A percentile compares a stretch with the other conserved stretches of the same genome.
These are phyloP conservation scores for Fusarium bulbicola DNA, from an alignment of 2,329 filamentous ascomycete species.

Conservation along the genomic window DNA sequence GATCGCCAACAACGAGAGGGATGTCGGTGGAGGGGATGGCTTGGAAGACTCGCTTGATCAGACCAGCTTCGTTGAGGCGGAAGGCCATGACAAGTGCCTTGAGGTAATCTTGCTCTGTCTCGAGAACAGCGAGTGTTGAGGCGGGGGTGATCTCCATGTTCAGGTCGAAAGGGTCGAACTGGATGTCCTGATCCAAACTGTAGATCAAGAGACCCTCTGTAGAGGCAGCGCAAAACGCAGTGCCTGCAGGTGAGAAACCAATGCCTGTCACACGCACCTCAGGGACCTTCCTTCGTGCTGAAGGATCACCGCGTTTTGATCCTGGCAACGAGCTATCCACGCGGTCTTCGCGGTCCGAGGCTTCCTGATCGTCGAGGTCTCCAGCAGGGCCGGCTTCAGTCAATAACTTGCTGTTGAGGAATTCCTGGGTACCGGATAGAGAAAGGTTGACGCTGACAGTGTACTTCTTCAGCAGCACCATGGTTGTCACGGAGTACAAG, in stretches of 20 bases:
- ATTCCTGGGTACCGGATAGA: conserved; percentile 94
- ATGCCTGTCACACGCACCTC: conserved; percentile 87
- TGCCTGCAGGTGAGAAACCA: conserved; percentile 87
- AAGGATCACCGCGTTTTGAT: conserved; percentile 85
- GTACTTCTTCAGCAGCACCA: conserved; percentile 92
- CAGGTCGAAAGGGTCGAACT: conserved; percentile 96
- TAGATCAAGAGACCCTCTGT: conserved; percentile 96
- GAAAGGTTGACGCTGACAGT: conserved; percentile 97
- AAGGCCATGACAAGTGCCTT: conserved; percentile 98
- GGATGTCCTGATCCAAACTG: conserved; percentile 82
- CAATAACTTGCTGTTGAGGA: conserved; percentile 89
- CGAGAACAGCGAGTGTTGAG: conserved; percentile 76
- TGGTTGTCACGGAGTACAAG: conserved; percentile 92
- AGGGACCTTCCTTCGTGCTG: conserved; percentile 76
- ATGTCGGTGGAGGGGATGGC: conserved; percentile 80
- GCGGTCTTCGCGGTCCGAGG: conserved; percentile 87
- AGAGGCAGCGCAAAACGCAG: conserved; percentile 91
- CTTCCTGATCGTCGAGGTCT: conserved; percentile 88
- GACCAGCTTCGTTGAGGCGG: conserved; percentile 84
- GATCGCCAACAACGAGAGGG: conserved; percentile 76
- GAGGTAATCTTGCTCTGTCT: conserved; percentile 79
- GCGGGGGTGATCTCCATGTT: conserved; percentile 93
- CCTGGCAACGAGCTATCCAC: conserved; percentile 84
- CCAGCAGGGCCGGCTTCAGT: conserved; percentile 88
- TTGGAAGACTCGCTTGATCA: conserved; percentile 88